Conservation (phyloP, 106 monocot genomes). For the Acorus calamus region DNA sequence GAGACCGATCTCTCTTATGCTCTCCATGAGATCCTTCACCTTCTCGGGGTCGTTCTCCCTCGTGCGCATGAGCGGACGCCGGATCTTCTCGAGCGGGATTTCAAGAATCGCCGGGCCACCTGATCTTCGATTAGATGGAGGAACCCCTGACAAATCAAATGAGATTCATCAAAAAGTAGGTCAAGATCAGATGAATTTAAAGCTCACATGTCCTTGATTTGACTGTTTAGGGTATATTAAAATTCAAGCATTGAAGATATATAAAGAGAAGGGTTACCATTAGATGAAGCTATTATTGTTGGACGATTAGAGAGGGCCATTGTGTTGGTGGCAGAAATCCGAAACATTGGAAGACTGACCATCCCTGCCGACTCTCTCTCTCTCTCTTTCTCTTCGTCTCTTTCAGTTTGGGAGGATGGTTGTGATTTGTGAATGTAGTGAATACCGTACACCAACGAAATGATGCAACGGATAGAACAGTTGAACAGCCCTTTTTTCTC, state of each 20-base stretch:
- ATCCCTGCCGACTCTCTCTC: slow-evolving; percentile 20
- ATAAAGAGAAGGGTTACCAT: slow-evolving; percentile 19
- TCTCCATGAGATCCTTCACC: slow-evolving; percentile 89
- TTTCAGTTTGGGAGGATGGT: too few species aligned
- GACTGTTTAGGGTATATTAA: background rate
- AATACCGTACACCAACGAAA: too few species aligned
- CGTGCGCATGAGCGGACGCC: slow-evolving; percentile 77
- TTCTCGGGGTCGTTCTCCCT: slow-evolving; percentile 76
- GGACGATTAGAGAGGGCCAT: slow-evolving; percentile 1
- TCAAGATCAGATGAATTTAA: background rate
- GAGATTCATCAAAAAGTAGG: background rate
- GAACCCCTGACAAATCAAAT: slow-evolving; percentile 38
- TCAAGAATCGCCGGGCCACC: slow-evolving; percentile 67
- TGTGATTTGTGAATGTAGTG: too few species aligned
- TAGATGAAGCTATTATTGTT: slow-evolving; percentile 32
- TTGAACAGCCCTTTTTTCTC: too few species aligned
- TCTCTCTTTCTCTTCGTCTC: too few species aligned
- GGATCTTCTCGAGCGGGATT: slow-evolving; percentile 72
- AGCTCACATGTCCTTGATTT: too few species aligned
- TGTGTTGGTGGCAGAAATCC: slow-evolving; percentile 9
- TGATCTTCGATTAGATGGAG: slow-evolving; percentile 57
- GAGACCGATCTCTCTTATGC: slow-evolving; percentile 74
- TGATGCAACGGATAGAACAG: too few species aligned
- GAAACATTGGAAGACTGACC: slow-evolving; percentile 25
- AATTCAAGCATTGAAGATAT: background rate